Evolutionary conservation across 2,329 filamentous ascomycete species (phyloP), one percentile per base, ranked within the genome.

Genomic region (Curvularia eragrostidis): DNA sequence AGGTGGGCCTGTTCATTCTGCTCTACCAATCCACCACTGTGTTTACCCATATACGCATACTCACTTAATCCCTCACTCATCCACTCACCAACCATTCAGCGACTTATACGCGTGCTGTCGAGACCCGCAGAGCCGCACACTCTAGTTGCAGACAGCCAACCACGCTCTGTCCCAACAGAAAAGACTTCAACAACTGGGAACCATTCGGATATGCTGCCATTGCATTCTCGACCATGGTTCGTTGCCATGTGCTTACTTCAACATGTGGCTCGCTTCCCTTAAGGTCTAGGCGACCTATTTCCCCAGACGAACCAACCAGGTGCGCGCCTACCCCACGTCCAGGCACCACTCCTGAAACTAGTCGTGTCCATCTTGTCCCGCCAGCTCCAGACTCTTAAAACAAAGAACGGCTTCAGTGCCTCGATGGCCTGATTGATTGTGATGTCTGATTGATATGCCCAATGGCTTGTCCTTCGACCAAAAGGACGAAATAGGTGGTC

Each of bases 251-350:
- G 59, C 51, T 56, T 52, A 49, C 58, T 58, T 55, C 48, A n/a
- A 21, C 18, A 32, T 54, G 42, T 12, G 48, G 39, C 41, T 55
- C 51, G 46, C 47, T 38, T 44, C 36, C 26, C 48, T n/a, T 18
- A 32, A 38, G 54, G 43, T 38, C 52, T 56, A 50, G 51, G 54
- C 48, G 50, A 50, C 47, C 30, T 63, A n/a, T 56, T 58, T 54
- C 52, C 53, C 58, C 61, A 48, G 57, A 58, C 63, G 58, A 65
- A 62, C 61, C 53, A 65, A 62, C 61, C 53, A 62, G 47, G 50
- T 57, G 50, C 55, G 41, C 30, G n/a, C 48, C 42, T 36, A 52
- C 54, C 52, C 56, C 59, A 59, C 61, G 55, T 59, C 50, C 52
- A 56, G 49, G 36, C 32, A 49, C 26, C 44, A 13, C 28, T 43